Conservation (phyloP, 192 early-diverging fungal species). For the Paraglomus brasilianum region DNA sequence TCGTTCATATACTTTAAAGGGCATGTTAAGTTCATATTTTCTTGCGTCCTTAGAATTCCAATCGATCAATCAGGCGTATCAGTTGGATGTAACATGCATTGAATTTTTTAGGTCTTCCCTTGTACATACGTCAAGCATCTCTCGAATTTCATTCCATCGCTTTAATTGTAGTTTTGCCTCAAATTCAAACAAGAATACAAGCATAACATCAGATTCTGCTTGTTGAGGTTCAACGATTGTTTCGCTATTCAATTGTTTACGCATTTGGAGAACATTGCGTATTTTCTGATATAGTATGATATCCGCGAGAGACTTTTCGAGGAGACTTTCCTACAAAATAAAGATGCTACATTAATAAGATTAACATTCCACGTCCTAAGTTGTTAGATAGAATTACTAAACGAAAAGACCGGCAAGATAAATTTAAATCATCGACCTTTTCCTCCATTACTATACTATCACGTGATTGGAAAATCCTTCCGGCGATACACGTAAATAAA, state of each 20-base stretch:
- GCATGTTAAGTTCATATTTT: slow-evolving; percentile 27
- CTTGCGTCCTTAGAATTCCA: neutral
- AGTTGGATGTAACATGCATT: neutral
- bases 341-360: neutral
- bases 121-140: slow-evolving; percentile 6
- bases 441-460: neutral
- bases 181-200: slow-evolving; percentile 32
- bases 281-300: slow-evolving; percentile 19
- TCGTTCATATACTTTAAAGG: slow-evolving; percentile 29
- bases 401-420: neutral
- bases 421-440: slow-evolving; percentile 14
- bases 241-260: slow-evolving; percentile 15
- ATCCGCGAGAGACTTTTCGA: neutral
- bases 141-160: slow-evolving; percentile 24
- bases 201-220: slow-evolving; percentile 12
- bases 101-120: neutral
- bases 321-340: slow-evolving; percentile 7
- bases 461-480: slow-evolving; percentile 17
- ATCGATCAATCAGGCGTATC: neutral
- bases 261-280: neutral
- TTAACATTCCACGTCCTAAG: neutral
- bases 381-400: neutral
- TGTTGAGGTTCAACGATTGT: neutral
- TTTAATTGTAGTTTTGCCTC: slow-evolving; percentile 31
- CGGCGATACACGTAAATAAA: slow-evolving; percentile 25